Evolutionary conservation across 2,329 filamentous ascomycete genomes (phyloP), one percentile per base, ranked within the genome.

Genomic region (Hymenoscyphus scutula): DNA sequence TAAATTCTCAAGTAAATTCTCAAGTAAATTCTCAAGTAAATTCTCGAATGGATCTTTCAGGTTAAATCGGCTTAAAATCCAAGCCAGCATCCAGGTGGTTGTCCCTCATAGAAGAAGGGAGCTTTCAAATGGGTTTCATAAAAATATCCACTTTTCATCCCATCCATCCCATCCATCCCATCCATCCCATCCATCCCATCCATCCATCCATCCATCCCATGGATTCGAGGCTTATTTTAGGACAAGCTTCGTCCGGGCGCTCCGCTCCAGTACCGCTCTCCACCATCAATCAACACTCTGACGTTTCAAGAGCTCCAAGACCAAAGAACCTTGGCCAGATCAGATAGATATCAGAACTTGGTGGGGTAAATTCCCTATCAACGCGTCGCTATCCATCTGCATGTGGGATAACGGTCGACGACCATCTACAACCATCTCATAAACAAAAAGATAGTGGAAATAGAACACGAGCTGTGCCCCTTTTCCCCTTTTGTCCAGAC

Each of bases 381-480:
- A n/a, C n/a, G n/a, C n/a, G 10, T 48, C 10, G 19, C n/a, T 48
- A 11, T 48, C 10, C 19, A 19, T 48, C 41, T 23, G 7, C 41
- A 23, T 13, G 5, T 41, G n/a, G 11, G n/a, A 45, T 27, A 57
- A 38, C n/a, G 15, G 7, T 29, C 55, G n/a, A 34, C 30, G 13
- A 56, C 23, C 8, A n/a, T 6, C 15, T 32, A 10, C n/a, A n/a
- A n/a, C n/a, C n/a, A n/a, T n/a, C n/a, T n/a, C n/a, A n/a, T n/a
- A n/a, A n/a, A n/a, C n/a, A n/a, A n/a, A n/a, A n/a, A n/a, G n/a
- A n/a, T n/a, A 17, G 29, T 55, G 25, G 17, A 55, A 55, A 34
- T 23, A 37, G 41, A 48, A 48, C 41, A 48, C 41, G 19, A 48
- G 41, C n/a, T 48, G 41, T 48, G 41, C 41, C 41, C 41, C 41